Percentiles rank a stretch among this genome's conserved stretches.
These are phyloP conservation scores for Stagonosporopsis cucurbitacearum DNA, from an alignment of 2,329 filamentous ascomycete species.

Conservation along the genomic window DNA sequence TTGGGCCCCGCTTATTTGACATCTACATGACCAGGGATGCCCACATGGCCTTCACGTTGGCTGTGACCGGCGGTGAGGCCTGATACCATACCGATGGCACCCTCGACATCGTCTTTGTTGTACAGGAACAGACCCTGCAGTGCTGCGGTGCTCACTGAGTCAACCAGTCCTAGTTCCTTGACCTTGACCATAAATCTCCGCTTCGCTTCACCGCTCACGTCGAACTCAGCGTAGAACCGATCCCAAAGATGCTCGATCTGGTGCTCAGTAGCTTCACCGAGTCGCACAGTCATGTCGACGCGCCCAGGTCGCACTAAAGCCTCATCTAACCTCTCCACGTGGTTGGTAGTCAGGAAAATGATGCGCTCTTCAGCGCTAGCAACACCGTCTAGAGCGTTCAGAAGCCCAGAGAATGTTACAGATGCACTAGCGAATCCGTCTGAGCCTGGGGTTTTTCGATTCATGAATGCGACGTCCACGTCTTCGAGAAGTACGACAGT, in stretches of 20 bases:
- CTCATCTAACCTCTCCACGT: constrained; percentile 86
- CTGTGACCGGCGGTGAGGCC: constrained; percentile 55
- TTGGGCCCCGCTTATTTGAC: constrained; percentile 25
- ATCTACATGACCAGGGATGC: constrained; percentile 42
- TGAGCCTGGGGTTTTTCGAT: constrained; percentile 75
- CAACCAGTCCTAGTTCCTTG: constrained; percentile 72
- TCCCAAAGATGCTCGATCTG: constrained; percentile 92
- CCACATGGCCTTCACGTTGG: constrained; percentile 35
- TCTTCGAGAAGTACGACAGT: constrained; percentile 88
- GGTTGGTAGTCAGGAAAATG: constrained; percentile 93
- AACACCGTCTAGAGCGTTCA: constrained; percentile 79
- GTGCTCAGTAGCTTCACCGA: constrained; percentile 84
- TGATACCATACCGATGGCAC: constrained; percentile 81
- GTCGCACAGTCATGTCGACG: constrained; percentile 89
- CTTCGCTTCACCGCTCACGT: constrained; percentile 67
- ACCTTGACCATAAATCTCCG: constrained; percentile 74
- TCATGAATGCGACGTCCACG: constrained; percentile 87
- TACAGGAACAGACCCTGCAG: constrained; percentile 94
- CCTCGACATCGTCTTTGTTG: constrained; percentile 89
- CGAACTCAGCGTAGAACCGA: constrained; percentile 88
- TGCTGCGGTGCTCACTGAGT: constrained; percentile 81
- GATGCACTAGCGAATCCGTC: constrained; percentile 88
- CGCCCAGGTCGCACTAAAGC: constrained; percentile 89
- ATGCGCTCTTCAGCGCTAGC: constrained; percentile 93
- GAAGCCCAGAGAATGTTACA: constrained; percentile 90